These are phyloP conservation scores for Solanum piurae DNA, from an alignment of 257 asterid species.

Conservation along the genomic window DNA sequence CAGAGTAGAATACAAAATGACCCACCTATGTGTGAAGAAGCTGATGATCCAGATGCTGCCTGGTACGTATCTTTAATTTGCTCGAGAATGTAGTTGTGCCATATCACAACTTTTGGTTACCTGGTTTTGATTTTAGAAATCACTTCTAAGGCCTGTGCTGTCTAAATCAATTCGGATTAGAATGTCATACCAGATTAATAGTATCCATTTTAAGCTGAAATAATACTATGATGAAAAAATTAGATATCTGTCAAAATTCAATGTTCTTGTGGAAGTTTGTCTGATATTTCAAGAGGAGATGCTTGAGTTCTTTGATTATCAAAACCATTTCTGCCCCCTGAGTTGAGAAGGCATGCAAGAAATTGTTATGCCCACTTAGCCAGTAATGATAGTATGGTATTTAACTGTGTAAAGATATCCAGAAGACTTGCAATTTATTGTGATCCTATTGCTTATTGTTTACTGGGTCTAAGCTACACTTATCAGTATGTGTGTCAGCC, in stretches of 20 bases:
- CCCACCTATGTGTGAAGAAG: conserved; percentile 22
- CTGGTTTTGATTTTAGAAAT: background rate
- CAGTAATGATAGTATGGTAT: background rate
- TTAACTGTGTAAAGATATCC: background rate
- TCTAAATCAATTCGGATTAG: background rate
- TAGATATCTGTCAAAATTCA: background rate
- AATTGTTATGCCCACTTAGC: background rate
- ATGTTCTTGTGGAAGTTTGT: background rate
- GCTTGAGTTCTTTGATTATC: background rate
- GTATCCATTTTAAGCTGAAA: background rate
- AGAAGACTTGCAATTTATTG: background rate
- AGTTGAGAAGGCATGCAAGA: background rate
- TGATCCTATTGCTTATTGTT: background rate
- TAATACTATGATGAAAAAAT: background rate
- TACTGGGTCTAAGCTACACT: background rate
- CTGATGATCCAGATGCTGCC: conserved; percentile 28
- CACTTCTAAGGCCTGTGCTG: background rate
- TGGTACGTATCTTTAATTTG: conserved; percentile 1
- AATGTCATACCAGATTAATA: background rate
- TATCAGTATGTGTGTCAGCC: background rate
- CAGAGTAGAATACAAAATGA: conserved; percentile 19
- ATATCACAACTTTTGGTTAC: too few species aligned
- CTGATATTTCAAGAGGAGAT: background rate
- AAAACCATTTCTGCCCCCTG: background rate
- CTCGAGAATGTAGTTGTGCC: too few species aligned